Evolutionary conservation across 2,329 filamentous ascomycete genomes (phyloP).

Genomic region (Pseudogymnoascus sp.): DNA sequence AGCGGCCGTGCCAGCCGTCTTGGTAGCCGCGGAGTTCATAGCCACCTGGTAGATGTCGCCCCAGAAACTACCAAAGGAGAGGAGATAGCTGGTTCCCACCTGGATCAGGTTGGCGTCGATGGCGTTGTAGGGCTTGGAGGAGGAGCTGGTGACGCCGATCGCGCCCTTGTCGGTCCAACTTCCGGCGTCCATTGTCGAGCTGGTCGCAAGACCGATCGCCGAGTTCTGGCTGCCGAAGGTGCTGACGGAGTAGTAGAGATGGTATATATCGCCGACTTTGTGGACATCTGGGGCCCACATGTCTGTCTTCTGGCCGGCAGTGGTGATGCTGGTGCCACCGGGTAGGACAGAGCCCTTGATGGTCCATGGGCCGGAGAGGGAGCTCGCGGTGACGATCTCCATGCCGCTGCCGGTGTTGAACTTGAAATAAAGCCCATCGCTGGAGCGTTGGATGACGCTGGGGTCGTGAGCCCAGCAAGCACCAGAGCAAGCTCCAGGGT

Average conservation of each 20-base stretch:
- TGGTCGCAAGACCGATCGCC: slow-evolving; percentile 41
- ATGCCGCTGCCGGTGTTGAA: slow-evolving; percentile 39
- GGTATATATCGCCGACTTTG: slow-evolving; percentile 43
- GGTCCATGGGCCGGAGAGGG: slow-evolving; percentile 39
- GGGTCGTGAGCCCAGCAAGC: slow-evolving; percentile 38
- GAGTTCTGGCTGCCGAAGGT: slow-evolving; percentile 47
- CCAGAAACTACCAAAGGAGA: slow-evolving; percentile 67
- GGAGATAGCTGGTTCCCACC: slow-evolving; percentile 38
- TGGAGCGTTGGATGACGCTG: slow-evolving; percentile 32
- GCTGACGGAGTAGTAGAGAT: slow-evolving; percentile 51
- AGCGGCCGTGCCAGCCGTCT: slow-evolving; percentile 27
- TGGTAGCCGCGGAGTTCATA: slow-evolving; percentile 37
- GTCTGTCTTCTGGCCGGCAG: slow-evolving; percentile 32
- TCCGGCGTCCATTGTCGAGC: slow-evolving; percentile 43
- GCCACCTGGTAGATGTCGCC: slow-evolving; percentile 54
- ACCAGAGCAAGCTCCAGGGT: slow-evolving; percentile 35
- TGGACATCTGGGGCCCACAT: slow-evolving; percentile 46
- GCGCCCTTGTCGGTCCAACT: slow-evolving; percentile 56
- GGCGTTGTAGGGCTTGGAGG: slow-evolving; percentile 47
- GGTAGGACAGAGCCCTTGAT: slow-evolving; percentile 38
- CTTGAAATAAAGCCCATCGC: slow-evolving; percentile 39
- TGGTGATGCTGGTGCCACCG: slow-evolving; percentile 35
- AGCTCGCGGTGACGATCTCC: slow-evolving; percentile 35
- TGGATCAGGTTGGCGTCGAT: slow-evolving; percentile 53
- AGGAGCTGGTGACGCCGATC: slow-evolving; percentile 44